These are phyloP conservation scores for Trichoderma pleuroti DNA, from an alignment of 2,329 filamentous ascomycete species.

Conservation along the genomic window DNA sequence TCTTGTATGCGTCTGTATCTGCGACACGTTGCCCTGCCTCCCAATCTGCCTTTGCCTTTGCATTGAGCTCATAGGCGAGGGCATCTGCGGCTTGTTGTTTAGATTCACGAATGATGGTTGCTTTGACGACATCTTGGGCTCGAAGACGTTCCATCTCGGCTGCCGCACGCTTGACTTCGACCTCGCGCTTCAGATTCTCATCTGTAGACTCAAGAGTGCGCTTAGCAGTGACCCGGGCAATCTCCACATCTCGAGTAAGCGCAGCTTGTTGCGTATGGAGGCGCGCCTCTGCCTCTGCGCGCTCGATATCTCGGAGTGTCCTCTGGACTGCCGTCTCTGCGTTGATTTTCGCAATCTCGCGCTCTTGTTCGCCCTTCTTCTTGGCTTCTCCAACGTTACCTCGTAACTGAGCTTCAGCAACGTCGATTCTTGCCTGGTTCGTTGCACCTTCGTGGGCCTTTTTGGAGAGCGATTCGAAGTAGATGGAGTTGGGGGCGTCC, in stretches of 20 bases:
- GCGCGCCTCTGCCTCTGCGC: slow-evolving; percentile 72
- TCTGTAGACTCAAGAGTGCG: slow-evolving; percentile 72
- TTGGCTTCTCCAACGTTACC: neutral
- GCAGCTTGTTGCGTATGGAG: slow-evolving; percentile 69
- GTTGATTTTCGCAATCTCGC: neutral
- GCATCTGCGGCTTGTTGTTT: slow-evolving; percentile 67
- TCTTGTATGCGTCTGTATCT: slow-evolving; percentile 50
- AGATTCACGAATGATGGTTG: slow-evolving; percentile 64
- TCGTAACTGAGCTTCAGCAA: slow-evolving; percentile 47
- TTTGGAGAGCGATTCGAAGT: slow-evolving; percentile 76
- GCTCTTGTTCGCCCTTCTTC: neutral
- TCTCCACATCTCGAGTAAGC: slow-evolving; percentile 69
- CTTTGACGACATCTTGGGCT: slow-evolving; percentile 74
- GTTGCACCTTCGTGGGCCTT: slow-evolving; percentile 84
- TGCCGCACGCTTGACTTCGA: slow-evolving; percentile 71
- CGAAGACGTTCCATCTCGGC: slow-evolving; percentile 79
- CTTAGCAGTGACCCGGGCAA: slow-evolving; percentile 69
- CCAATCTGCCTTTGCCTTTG: slow-evolving; percentile 54
- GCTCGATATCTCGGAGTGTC: slow-evolving; percentile 79
- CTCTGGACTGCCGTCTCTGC: slow-evolving; percentile 52
- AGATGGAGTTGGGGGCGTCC: slow-evolving; percentile 76
- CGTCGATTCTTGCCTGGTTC: slow-evolving; percentile 71
- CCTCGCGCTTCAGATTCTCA: slow-evolving; percentile 74
- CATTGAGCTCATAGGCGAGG: slow-evolving; percentile 57
- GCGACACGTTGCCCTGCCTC: slow-evolving; percentile 53